These are phyloP conservation scores for Lichtheimia ramosa DNA, from an alignment of 371 early-diverging fungal species.

Conservation along the genomic window DNA sequence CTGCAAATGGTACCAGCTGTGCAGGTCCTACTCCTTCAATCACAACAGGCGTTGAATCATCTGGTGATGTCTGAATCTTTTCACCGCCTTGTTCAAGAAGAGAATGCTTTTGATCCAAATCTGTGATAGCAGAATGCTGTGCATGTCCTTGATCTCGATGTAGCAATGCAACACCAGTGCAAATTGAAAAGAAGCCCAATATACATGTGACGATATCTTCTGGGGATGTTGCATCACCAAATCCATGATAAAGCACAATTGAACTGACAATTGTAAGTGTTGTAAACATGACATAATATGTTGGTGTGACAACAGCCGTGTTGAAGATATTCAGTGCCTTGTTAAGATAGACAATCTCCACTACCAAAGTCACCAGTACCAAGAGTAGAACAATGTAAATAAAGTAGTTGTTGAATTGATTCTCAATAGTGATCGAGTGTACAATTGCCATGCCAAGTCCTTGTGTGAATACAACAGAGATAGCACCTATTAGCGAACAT, in stretches of 20 bases:
- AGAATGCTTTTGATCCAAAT: neutral
- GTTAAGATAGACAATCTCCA: constrained; percentile 95
- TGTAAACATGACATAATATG: constrained; percentile 94
- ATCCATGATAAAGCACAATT: constrained; percentile 84
- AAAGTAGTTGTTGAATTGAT: constrained; percentile 87
- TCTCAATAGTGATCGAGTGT: constrained; percentile 78
- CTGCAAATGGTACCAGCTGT: constrained; percentile 5
- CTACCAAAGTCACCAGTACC: constrained; percentile 73
- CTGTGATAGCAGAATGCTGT: no score
- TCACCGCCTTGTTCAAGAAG: neutral
- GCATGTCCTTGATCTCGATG: constrained; percentile 12
- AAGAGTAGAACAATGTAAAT: constrained; percentile 80
- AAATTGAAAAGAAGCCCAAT: constrained; percentile 90
- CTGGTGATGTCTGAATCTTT: neutral
- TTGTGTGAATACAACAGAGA: constrained; percentile 92
- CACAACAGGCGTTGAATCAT: neutral
- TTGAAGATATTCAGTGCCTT: constrained; percentile 93
- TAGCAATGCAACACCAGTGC: constrained; percentile 46
- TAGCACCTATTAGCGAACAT: constrained; percentile 85
- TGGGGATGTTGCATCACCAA: constrained; percentile 60
- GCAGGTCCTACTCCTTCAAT: constrained; percentile 1
- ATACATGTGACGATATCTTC: constrained; percentile 81
- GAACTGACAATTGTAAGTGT: constrained; percentile 89
- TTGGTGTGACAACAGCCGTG: constrained; percentile 87
- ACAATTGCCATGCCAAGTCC: constrained; percentile 91